Base-by-base conservation (phyloP, 1,284 basidiomycete species). In the Agaricales sp. region DNA sequence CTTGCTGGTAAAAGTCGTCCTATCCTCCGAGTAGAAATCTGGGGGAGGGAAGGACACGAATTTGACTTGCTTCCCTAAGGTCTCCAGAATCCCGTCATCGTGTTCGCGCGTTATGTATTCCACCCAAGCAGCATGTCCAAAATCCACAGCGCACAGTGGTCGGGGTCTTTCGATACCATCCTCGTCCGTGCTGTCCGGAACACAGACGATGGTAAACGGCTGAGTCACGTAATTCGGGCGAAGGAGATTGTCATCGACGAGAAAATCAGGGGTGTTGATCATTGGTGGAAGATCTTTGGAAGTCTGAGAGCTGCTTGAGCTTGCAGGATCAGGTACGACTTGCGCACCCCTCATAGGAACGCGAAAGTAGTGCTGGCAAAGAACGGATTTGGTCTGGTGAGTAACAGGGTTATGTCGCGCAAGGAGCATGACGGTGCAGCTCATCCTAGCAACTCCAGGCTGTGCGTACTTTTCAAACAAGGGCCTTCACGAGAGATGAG, bases 111-210 rank as follows among this genome's bases (percentile, higher is more conserved):
- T 69, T 18, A 65, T 59, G 58, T 78, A 78, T 58, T 85, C 82
- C 45, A 86, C 71, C 82, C 82, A 85, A 41, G 80, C 82, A 18
- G 82, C 82, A 57, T 83, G 81, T 25, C 82, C 82, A 62, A 86
- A 86, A 61, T 86, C 82, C n/a, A 86, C 82, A 0, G 82, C 82
- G 20, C 86, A 75, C 8, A 86, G 69, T 20, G 83, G 83, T 3
- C 82, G 68, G 18, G 77, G 77, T 2, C 78, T 69, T 23, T 58
- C 51, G 24, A 63, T 63, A 6, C 63, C 63, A 21, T 66, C 67
- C 11, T 63, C 62, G 1, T 66, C 63, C 19, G 59, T 39, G 4
- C 61, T 63, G 55, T 83, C 81, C 45, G 71, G 63, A 13, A 82
- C 77, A 53, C 80, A 80, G 13, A 82, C 80, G 16, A 83, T 77